phyloP scores from a whole-genome alignment of 352 stramenopile species.

The Globisporangium cederbergense region DNA sequence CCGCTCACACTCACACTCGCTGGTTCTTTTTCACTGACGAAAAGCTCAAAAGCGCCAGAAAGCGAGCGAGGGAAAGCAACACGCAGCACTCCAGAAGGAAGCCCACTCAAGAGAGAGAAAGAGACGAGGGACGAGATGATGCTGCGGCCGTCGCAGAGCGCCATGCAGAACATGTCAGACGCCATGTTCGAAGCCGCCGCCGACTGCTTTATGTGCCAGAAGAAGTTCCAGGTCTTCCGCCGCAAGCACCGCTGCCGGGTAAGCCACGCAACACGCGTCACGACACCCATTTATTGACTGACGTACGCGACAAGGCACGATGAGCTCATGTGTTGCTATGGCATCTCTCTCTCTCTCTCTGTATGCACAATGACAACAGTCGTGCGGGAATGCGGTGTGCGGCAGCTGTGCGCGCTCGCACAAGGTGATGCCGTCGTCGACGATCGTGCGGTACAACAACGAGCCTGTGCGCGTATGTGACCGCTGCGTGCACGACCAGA shows the following conservation, averaged over 20 bases:
- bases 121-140: slow-evolving; percentile 10
- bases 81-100: background rate
- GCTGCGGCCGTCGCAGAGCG: slow-evolving; percentile 17
- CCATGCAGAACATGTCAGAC: slow-evolving; percentile 30
- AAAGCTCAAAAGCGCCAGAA: slow-evolving; percentile 4
- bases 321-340: background rate
- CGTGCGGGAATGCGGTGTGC: slow-evolving; percentile 78
- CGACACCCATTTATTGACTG: background rate
- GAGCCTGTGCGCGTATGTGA: slow-evolving; percentile 82
- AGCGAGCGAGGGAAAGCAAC: background rate
- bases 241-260: slow-evolving; percentile 82
- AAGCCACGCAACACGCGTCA: slow-evolving; percentile 4
- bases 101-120: background rate
- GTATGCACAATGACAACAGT: slow-evolving; percentile 24
- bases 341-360: background rate
- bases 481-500: slow-evolving; percentile 71
- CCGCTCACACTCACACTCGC: background rate
- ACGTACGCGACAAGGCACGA: background rate
- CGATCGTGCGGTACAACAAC: slow-evolving; percentile 72
- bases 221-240: slow-evolving; percentile 85
- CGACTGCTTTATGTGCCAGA: slow-evolving; percentile 79
- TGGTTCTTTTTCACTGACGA: slow-evolving; percentile 11
- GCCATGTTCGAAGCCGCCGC: slow-evolving; percentile 47
- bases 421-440: slow-evolving; percentile 66
- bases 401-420: slow-evolving; percentile 69